Evolutionary conservation across 306 rosid genomes (phyloP), one percentile per base, ranked within the genome.

Genomic region (Prunus campanulata): DNA sequence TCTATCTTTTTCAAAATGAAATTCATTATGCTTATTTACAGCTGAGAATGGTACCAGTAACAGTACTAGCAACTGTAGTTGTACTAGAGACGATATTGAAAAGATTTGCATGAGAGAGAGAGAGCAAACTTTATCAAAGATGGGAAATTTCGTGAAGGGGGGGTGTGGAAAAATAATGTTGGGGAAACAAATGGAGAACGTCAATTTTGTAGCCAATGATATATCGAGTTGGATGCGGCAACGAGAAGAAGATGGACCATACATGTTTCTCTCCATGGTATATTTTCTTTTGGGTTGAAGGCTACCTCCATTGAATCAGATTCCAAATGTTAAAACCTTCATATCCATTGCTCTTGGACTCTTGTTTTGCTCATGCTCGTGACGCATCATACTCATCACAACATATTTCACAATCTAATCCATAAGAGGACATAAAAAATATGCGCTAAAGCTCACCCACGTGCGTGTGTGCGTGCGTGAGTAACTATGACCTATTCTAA

Each of bases 221-320:
- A 4, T 46, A 42, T 24, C 20, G 78, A 74, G 65, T 15, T 80
- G 84, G 83, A 82, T 80, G 86, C 83, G 89, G 86, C 85, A 84
- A 87, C 86, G 42, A 82, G 85, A 80, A 61, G 76, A 35, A 64
- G 35, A 69, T 52, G 86, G 84, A 72, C 82, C 86, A 74, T 72
- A 30, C 16, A 29, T 27, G 49, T 62, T 74, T 29, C 47, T 63
- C 46, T 63, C 47, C 20, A 55, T 35, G 71, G 79, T 59, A 70
- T 71, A n/a, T 79, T 5, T 68, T 54, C 66, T 79, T 74, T 78
- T 8, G 32, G 62, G 10, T 54, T 84, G 87, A 77, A 77, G 74
- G 71, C 82, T 61, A 73, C 82, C 48, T 39, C 81, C 79, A 72
- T 69, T 80, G 85, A 73, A 80, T 77, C 87, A 12, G 78, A 84